Evolutionary conservation across 2,329 filamentous ascomycete species (phyloP).

Genomic region (Aspergillus intermedius): DNA sequence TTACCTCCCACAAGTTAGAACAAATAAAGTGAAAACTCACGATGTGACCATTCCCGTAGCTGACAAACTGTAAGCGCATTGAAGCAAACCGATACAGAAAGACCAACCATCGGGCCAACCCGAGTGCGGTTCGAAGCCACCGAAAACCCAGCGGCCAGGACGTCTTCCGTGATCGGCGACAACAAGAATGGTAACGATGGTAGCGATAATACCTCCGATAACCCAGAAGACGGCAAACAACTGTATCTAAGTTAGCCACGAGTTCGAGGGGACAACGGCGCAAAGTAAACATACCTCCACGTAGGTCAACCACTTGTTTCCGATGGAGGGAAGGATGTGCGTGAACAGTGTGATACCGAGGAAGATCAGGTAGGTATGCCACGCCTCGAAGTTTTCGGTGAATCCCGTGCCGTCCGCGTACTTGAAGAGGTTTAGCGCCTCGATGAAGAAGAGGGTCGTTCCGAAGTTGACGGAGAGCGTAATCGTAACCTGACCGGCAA

Average conservation of each 20-base stretch:
- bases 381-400: constrained; percentile 50
- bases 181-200: constrained; percentile 61
- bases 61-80: constrained; percentile 62
- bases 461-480: constrained; percentile 70
- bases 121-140: constrained; percentile 53
- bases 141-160: constrained; percentile 51
- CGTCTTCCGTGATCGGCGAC: constrained; percentile 64
- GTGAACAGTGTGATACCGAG: constrained; percentile 60
- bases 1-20: too few species aligned
- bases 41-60: constrained; percentile 71
- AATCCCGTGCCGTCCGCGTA: constrained; percentile 41
- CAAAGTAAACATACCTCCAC: constrained; percentile 55
- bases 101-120: constrained; percentile 66
- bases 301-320: constrained; percentile 49
- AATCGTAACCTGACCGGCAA: constrained; percentile 74
- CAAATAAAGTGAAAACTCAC: constrained; percentile 47
- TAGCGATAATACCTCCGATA: constrained; percentile 52
- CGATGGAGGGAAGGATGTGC: constrained; percentile 47
- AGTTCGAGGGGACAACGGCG: constrained; percentile 1
- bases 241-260: constrained; percentile 60
- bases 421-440: constrained; percentile 52
- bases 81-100: constrained; percentile 63
- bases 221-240: constrained; percentile 72
- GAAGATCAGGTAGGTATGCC: constrained; percentile 63
- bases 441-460: constrained; percentile 49